Evolutionary conservation across 371 early-diverging fungal genomes (phyloP).

Genomic region (Umbelopsis sp.): DNA sequence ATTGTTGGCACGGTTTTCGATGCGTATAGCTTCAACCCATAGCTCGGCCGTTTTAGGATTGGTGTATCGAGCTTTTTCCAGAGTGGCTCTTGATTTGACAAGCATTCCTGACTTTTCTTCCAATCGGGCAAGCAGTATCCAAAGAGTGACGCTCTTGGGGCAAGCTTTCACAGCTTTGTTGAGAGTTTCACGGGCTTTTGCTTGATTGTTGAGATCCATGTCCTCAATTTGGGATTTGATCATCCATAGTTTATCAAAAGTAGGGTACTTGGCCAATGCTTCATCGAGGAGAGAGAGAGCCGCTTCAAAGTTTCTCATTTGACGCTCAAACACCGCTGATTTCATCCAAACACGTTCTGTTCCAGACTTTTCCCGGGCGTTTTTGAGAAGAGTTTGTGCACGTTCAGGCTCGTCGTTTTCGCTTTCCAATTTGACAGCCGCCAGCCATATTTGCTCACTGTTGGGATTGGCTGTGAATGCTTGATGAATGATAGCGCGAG

Average conservation of each 20-base stretch:
- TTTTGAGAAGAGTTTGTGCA: slow-evolving; percentile 76
- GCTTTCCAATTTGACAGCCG: slow-evolving; percentile 94
- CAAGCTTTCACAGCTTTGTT: slow-evolving; percentile 79
- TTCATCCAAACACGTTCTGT: slow-evolving; percentile 95
- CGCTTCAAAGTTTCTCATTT: slow-evolving; percentile 64
- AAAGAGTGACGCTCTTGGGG: slow-evolving; percentile 79
- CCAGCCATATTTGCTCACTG: slow-evolving; percentile 93
- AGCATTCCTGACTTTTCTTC: slow-evolving; percentile 77
- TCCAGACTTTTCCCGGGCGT: slow-evolving; percentile 76
- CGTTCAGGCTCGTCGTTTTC: slow-evolving; percentile 84
- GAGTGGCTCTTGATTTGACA: slow-evolving; percentile 82
- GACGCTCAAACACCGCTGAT: slow-evolving; percentile 85
- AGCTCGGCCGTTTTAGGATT: slow-evolving; percentile 82
- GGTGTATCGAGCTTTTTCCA: slow-evolving; percentile 86
- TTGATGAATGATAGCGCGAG: slow-evolving; percentile 80
- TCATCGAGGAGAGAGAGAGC: slow-evolving; percentile 76
- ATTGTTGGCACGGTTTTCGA: slow-evolving; percentile 78
- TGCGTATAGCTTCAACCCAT: slow-evolving; percentile 90
- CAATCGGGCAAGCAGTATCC: slow-evolving; percentile 79
- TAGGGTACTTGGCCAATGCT: slow-evolving; percentile 74
- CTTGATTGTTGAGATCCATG: slow-evolving; percentile 45
- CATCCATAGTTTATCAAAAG: slow-evolving; percentile 92
- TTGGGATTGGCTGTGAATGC: slow-evolving; percentile 92
- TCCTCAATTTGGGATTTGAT: slow-evolving; percentile 85
- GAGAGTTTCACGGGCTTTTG: slow-evolving; percentile 79